A percentile compares a stretch with the other conserved stretches of the same genome.
Conservation (phyloP, 306 rosid genomes). For the Lithocarpus polystachyus region DNA sequence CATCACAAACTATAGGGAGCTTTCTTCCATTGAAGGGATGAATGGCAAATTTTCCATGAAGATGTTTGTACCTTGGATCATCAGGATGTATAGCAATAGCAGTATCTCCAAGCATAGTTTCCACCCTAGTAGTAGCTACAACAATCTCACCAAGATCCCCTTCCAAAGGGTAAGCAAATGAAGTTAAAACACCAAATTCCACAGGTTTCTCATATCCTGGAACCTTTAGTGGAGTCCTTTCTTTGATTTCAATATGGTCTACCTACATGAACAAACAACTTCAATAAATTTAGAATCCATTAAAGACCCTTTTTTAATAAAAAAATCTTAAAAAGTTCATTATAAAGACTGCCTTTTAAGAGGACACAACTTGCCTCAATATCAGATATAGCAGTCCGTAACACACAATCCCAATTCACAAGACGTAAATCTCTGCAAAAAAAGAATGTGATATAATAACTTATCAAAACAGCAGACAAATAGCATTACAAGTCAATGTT, state of each 20-base stretch:
- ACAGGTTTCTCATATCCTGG: conserved; percentile 82
- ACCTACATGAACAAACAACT: conserved; percentile 53
- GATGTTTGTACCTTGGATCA: conserved; percentile 62
- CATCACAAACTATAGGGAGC: conserved; percentile 80
- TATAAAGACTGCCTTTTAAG: background rate
- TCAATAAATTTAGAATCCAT: conserved; percentile 8
- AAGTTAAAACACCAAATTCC: conserved; percentile 85
- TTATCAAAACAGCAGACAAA: background rate
- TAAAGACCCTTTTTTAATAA: background rate
- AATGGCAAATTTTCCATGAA: conserved; percentile 82
- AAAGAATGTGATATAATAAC: conserved; percentile 3
- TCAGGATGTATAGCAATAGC: conserved; percentile 88
- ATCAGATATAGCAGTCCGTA: conserved; percentile 94
- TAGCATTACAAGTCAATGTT: background rate
- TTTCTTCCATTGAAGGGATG: conserved; percentile 90
- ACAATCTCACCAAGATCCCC: conserved; percentile 79
- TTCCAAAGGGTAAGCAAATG: conserved; percentile 87
- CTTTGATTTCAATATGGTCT: conserved; percentile 82
- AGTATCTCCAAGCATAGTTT: conserved; percentile 97
- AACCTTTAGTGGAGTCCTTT: conserved; percentile 59
- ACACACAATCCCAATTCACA: conserved; percentile 91
- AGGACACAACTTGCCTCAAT: conserved; percentile 62
- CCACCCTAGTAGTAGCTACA: conserved; percentile 93
- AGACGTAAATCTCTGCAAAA: conserved; percentile 77
- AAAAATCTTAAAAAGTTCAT: background rate